Evolutionary conservation across 495 filamentous ascomycete species (phyloP), one percentile per base, ranked within the genome.

Genomic region (Chlorociboria aeruginascens): DNA sequence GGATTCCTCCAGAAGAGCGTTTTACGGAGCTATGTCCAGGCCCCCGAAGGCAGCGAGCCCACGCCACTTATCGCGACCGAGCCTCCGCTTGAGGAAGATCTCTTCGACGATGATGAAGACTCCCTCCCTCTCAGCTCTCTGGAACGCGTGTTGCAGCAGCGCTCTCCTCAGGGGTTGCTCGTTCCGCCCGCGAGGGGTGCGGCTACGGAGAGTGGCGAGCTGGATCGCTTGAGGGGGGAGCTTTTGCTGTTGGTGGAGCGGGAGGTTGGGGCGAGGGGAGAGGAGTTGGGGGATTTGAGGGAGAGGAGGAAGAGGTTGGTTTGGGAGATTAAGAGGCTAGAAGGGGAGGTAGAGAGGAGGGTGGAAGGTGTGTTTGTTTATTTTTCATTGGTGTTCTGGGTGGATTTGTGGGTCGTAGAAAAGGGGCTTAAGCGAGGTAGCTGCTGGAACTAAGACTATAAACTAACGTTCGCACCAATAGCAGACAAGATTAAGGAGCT

Each of bases 281-380:
- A 49, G 31, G 34, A 14, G 2, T 9, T 33, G 4, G 20, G 20
- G 20, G 20, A 2, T 25, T 25, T 25, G 20, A 25, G 20, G 20
- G 20, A 25, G 4, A 25, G 20, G 20, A 25, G 20, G 4, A 25
- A 1, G 20, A 25, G 4, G 13, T 47, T 56, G 32, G 38, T 43
- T 29, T 17, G 36, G 12, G 43, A 50, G 14, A 53, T 53, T 42
- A 28, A n/a, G 31, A 28, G 17, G 4, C 25, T 52, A 31, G 46
- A 50, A 29, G 43, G 7, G 16, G 12, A 34, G 17, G 36, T 7
- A 31, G 40, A 37, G 29, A 8, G 7, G 38, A 33, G 16, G 40
- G n/a, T 10, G 6, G 39, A 42, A 45, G 46, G 48, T 51, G 11
- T 20, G 16, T 50, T 20, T 2, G 9, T 42, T n/a, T n/a, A n/a